Evolutionary conservation across 2,329 filamentous ascomycete genomes (phyloP), one percentile per base, ranked within the genome.

Genomic region (Ramularia collo-cygni): DNA sequence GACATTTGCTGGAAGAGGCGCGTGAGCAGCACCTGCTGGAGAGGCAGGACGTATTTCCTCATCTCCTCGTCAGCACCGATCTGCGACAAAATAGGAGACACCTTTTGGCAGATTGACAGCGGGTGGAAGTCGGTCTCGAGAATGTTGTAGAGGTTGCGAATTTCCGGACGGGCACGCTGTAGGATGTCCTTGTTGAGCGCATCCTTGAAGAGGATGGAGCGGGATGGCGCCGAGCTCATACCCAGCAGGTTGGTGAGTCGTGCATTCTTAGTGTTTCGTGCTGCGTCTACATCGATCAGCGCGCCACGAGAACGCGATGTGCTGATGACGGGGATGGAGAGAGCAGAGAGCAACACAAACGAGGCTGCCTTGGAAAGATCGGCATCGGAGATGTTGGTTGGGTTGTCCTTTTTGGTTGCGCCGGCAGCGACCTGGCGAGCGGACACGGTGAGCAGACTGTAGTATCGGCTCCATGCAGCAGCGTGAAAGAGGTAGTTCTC

Each of bases 401-500:
- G 92, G 69, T 94, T 95, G 61, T 98, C 92, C 57, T 88, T 79
- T 78, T 95, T 96, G 65, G 85, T 81, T 68, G 85, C 81, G 38
- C 89, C 89, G 40, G 82, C 77, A 37, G 87, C 84, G 39, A 95
- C 79, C 42, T 90, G 74, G 43, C 81, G 80, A 28, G 88, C 82
- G 36, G 90, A 95, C 65, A 94, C 85, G 59, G 89, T 88, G 48
- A 98, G 81, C 24, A 98, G 80, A 63, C 88, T 94, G 75, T 95
- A 96, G 74, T 95, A 96, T 57, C 90, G 79, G 55, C 88, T 93
- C 87, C 88, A 98, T 47, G 92, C 88, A 39, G 92, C 92, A 54
- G 92, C 92, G 63, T 98, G 92, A 81, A 98, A 98, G 32, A 98
- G 81, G 65, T 96, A 96, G 75, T 98, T 98, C 71, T 96, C 92